Evolutionary conservation across 306 rosid genomes (phyloP).

Genomic region (Carpinus fangiana): DNA sequence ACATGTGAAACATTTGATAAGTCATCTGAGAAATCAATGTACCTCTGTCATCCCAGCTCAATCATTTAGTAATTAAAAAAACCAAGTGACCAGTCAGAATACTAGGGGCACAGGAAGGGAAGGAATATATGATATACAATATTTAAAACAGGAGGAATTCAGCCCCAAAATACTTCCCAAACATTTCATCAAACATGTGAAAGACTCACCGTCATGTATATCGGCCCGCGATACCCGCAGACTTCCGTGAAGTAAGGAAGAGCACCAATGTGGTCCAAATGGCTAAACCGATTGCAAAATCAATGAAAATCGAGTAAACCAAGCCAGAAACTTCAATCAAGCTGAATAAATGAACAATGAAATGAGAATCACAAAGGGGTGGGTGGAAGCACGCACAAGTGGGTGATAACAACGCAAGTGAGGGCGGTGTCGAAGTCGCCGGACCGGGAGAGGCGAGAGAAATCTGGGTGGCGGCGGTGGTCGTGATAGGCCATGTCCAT

Average conservation of each 20-base stretch:
- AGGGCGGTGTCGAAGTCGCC: conserved; percentile 46
- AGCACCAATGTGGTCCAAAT: conserved; percentile 89
- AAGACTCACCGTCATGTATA: conserved; percentile 85
- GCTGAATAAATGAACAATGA: background rate
- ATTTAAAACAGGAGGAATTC: background rate
- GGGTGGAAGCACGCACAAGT: conserved; percentile 48
- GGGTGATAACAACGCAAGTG: conserved; percentile 83
- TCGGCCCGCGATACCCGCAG: conserved; percentile 78
- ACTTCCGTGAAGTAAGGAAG: conserved; percentile 88
- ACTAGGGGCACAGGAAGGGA: no score
- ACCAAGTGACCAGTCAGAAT: no score
- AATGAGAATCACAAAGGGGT: background rate
- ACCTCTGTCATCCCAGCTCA: background rate
- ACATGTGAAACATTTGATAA: background rate
- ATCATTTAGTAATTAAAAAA: background rate
- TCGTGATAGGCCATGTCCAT: conserved; percentile 81
- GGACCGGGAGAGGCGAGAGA: conserved; percentile 52
- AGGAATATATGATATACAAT: background rate
- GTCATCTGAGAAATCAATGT: background rate
- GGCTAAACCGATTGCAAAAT: conserved; percentile 46
- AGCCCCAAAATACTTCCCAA: background rate
- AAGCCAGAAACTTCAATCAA: conserved; percentile 1
- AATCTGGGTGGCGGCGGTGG: conserved; percentile 78
- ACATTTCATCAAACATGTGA: conserved; percentile 45
- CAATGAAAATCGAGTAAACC: conserved; percentile 3